Percentiles rank a stretch among this genome's conserved stretches.
Evolutionary conservation across 352 stramenopile genomes (phyloP).

Genomic region (Phytophthora capsici): DNA sequence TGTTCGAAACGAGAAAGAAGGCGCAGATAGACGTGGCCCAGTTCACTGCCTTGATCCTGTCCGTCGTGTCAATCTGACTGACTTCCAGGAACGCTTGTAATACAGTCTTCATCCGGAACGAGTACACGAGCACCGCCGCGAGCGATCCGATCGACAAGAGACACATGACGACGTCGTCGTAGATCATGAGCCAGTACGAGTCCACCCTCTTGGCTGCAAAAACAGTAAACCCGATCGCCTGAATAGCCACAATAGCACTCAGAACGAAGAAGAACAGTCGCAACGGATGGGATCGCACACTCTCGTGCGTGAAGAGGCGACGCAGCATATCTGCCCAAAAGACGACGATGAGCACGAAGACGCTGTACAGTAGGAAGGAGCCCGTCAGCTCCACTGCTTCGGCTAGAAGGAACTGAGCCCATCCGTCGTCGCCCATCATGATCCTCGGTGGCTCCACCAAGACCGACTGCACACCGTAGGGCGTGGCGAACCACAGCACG

Average conservation of each 20-base stretch:
- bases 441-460: conserved; percentile 64
- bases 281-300: conserved; percentile 83
- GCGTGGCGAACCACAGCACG: conserved; percentile 77
- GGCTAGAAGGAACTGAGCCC: conserved; percentile 72
- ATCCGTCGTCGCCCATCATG: conserved; percentile 71
- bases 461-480: conserved; percentile 75
- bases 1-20: conserved; percentile 95
- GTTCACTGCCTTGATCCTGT: conserved; percentile 95
- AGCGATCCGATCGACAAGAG: conserved; percentile 90
- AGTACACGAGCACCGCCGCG: conserved; percentile 94
- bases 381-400: conserved; percentile 92
- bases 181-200: conserved; percentile 95
- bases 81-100: conserved; percentile 95
- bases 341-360: conserved; percentile 98
- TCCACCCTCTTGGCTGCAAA: conserved; percentile 89
- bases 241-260: conserved; percentile 64
- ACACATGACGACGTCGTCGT: conserved; percentile 90
- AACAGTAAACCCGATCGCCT: conserved; percentile 87
- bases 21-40: conserved; percentile 96
- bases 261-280: conserved; percentile 90
- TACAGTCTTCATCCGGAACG: conserved; percentile 95
- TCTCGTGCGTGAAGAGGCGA: conserved; percentile 84
- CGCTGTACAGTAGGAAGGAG: conserved; percentile 95
- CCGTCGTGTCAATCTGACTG: conserved; percentile 97
- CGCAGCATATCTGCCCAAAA: conserved; percentile 98